phyloP scores from a whole-genome alignment of 2,329 filamentous ascomycete species.

The Conoideocrella luteorostrata region DNA sequence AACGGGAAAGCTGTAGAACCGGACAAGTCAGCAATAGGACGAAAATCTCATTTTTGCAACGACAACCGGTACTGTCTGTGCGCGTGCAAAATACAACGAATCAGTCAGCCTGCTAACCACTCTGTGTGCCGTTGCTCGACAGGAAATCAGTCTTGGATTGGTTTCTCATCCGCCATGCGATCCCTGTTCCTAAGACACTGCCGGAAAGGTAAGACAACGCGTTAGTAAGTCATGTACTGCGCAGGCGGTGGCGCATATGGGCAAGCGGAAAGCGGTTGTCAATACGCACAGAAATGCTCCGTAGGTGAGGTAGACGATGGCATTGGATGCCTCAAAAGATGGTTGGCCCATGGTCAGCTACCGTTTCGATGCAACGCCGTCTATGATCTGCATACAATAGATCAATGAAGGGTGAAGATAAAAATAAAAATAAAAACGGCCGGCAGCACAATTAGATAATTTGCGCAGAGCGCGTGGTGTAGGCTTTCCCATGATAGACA shows the following conservation, averaged over 20 bases:
- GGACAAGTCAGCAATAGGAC: constrained; percentile 7
- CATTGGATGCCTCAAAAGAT: constrained; percentile 71
- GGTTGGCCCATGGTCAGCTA: constrained; percentile 60
- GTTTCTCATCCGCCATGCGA: constrained; percentile 52
- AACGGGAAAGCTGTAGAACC: constrained; percentile 61
- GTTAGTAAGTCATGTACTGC: no score
- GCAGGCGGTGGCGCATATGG: no score
- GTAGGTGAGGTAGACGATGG: constrained; percentile 76
- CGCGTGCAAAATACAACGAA: constrained; percentile 5
- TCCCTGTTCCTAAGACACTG: constrained; percentile 56
- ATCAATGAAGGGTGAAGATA: neutral
- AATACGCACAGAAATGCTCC: constrained; percentile 63
- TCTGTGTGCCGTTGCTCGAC: constrained; percentile 73
- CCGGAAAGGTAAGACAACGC: constrained; percentile 4
- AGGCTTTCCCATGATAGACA: neutral
- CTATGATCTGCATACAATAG: neutral
- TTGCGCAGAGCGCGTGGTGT: neutral
- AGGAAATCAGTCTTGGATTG: constrained; percentile 68
- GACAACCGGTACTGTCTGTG: neutral
- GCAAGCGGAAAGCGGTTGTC: no score
- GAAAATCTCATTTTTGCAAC: neutral
- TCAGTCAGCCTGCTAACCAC: constrained; percentile 52
- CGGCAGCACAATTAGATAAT: no score
- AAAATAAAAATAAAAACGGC: neutral
- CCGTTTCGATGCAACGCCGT: neutral